Percentiles rank a stretch among this genome's conserved stretches.
phyloP scores from a whole-genome alignment of 2,329 filamentous ascomycete genomes.

The Pseudocercospora macadamiae region DNA sequence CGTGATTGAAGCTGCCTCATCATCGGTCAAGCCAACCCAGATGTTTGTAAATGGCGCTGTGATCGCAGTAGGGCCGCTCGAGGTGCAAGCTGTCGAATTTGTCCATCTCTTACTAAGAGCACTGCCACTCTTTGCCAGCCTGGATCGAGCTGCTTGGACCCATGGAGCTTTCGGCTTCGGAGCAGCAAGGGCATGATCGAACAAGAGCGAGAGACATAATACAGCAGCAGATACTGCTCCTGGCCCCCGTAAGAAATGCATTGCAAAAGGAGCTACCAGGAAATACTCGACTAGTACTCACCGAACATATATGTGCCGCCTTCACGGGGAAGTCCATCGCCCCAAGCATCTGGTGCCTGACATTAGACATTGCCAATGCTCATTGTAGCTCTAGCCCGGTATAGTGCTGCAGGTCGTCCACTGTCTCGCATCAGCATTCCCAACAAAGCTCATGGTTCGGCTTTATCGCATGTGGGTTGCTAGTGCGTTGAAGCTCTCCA shows the following conservation, averaged over 20 bases:
- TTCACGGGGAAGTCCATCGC: no score
- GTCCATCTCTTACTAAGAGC: constrained; percentile 18
- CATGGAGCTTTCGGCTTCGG: constrained; percentile 29
- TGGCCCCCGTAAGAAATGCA: neutral
- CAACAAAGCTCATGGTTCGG: neutral
- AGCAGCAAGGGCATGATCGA: constrained; percentile 1
- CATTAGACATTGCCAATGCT: neutral
- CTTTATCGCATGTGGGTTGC: neutral
- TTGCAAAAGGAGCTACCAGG: neutral
- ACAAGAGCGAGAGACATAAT: neutral
- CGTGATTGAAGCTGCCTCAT: constrained; percentile 44
- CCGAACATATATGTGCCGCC: neutral
- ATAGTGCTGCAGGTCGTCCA: neutral
- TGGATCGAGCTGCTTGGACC: constrained; percentile 25
- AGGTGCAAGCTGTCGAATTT: constrained; percentile 21
- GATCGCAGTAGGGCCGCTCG: constrained; percentile 10
- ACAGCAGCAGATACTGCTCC: neutral
- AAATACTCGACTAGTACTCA: neutral
- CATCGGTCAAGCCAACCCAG: constrained; percentile 45
- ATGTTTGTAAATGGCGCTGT: constrained; percentile 48
- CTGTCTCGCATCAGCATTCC: neutral
- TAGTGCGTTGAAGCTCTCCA: neutral
- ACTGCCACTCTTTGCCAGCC: constrained; percentile 21
- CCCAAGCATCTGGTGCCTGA: neutral
- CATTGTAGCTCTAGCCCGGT: neutral